These are phyloP conservation scores for Leucocoprinus birnbaumii DNA, from an alignment of 768 basidiomycete species.

Conservation along the genomic window DNA sequence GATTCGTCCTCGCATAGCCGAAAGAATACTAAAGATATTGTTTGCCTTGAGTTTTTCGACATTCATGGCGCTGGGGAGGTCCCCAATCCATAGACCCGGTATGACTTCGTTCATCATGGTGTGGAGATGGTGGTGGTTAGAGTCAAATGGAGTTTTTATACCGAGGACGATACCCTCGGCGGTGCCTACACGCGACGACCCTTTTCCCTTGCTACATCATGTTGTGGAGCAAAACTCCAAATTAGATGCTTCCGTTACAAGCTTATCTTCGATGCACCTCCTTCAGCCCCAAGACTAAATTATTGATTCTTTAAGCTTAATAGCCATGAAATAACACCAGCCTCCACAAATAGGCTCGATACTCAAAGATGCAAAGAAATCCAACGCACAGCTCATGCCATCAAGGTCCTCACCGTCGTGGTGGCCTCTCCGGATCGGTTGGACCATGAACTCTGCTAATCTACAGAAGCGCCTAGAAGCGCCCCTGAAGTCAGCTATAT, in stretches of 20 bases:
- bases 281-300: background rate
- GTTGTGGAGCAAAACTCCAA: background rate
- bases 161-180: background rate
- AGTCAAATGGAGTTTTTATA: background rate
- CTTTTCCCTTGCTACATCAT: background rate
- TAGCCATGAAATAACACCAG: no score
- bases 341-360: no score
- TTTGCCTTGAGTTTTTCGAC: constrained; percentile 56
- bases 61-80: constrained; percentile 69
- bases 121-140: constrained; percentile 16
- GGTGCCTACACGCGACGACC: background rate
- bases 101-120: constrained; percentile 73
- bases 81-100: constrained; percentile 82
- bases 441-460: no score
- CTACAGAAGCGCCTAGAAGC: no score
- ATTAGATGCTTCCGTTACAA: no score
- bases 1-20: constrained; percentile 68
- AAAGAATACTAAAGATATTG: constrained; percentile 74
- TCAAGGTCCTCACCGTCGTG: no score
- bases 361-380: no score
- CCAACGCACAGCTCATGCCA: no score
- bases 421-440: no score
- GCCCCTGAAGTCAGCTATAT: no score
- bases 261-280: no score
- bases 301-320: no score